Evolutionary conservation across 2,329 filamentous ascomycete genomes (phyloP).

Genomic region (Cercospora canescens): DNA sequence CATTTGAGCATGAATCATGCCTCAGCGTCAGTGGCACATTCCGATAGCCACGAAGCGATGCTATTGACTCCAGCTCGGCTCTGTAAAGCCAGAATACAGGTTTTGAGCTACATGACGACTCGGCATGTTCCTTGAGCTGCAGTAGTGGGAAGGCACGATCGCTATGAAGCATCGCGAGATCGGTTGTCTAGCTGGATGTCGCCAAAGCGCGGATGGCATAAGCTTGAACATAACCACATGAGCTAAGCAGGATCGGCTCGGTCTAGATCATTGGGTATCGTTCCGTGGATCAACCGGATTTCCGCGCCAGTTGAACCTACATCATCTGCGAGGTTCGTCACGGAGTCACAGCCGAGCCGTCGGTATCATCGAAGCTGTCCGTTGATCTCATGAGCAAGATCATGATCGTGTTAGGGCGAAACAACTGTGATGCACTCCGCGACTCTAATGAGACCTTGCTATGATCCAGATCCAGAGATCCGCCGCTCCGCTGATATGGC

Average conservation of each 20-base stretch:
- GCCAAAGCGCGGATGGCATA: not conserved
- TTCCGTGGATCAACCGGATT: not conserved
- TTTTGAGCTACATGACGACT: not conserved
- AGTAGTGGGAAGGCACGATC: not conserved
- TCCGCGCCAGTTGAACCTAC: not conserved
- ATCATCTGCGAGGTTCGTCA: too few relatives aligned
- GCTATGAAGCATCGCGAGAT: not conserved
- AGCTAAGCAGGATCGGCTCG: too few relatives aligned
- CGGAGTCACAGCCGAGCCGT: not conserved
- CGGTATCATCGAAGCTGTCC: not conserved
- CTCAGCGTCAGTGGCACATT: not conserved
- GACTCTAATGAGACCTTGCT: not conserved
- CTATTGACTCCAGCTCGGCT: too few relatives aligned
- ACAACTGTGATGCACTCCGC: not conserved
- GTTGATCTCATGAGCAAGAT: not conserved
- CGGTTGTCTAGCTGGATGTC: not conserved
- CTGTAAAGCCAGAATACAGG: too few relatives aligned
- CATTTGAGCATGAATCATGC: not conserved
- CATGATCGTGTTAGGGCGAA: not conserved
- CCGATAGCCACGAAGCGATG: too few relatives aligned
- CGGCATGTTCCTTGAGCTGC: not conserved
- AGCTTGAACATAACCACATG: too few relatives aligned
- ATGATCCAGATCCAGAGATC: not conserved
- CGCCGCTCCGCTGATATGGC: too few relatives aligned
- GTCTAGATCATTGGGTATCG: not conserved